These are phyloP conservation scores for Psilocybe sp. DNA, from an alignment of 768 basidiomycete species.

Conservation along the genomic window DNA sequence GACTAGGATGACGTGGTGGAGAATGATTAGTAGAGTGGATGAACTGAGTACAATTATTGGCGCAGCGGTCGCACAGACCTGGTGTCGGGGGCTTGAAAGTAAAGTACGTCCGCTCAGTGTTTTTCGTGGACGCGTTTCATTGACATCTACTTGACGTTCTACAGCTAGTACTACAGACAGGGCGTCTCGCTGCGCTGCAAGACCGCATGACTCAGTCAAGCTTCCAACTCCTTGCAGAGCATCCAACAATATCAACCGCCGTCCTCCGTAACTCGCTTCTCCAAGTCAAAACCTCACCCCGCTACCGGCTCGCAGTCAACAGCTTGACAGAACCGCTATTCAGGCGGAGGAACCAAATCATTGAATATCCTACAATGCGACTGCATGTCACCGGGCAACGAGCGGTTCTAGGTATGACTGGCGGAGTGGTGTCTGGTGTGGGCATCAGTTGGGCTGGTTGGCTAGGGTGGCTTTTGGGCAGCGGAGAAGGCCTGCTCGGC, in stretches of 20 bases:
- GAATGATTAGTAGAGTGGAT: slow-evolving; percentile 41
- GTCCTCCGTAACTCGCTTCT: slow-evolving; percentile 57
- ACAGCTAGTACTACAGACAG: slow-evolving; percentile 68
- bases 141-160: neutral
- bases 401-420: slow-evolving; percentile 47
- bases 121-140: neutral
- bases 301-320: slow-evolving; percentile 39
- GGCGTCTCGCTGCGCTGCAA: slow-evolving; percentile 51
- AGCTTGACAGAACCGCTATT: slow-evolving; percentile 51
- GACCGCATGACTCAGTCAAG: slow-evolving; percentile 37
- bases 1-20: slow-evolving; percentile 46
- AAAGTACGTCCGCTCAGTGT: slow-evolving; percentile 31
- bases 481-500: slow-evolving; percentile 35
- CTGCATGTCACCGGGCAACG: slow-evolving; percentile 67
- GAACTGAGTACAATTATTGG: slow-evolving; percentile 39
- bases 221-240: slow-evolving; percentile 35
- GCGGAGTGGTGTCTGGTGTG: slow-evolving; percentile 45
- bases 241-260: slow-evolving; percentile 41
- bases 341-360: slow-evolving; percentile 50
- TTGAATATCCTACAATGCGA: slow-evolving; percentile 49
- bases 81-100: slow-evolving; percentile 48
- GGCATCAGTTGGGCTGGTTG: slow-evolving; percentile 62
- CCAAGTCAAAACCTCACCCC: slow-evolving; percentile 47
- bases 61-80: slow-evolving; percentile 34
- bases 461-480: slow-evolving; percentile 44